Base-by-base conservation (phyloP, 371 early-diverging fungal genomes). In the Mucor circinelloides region DNA sequence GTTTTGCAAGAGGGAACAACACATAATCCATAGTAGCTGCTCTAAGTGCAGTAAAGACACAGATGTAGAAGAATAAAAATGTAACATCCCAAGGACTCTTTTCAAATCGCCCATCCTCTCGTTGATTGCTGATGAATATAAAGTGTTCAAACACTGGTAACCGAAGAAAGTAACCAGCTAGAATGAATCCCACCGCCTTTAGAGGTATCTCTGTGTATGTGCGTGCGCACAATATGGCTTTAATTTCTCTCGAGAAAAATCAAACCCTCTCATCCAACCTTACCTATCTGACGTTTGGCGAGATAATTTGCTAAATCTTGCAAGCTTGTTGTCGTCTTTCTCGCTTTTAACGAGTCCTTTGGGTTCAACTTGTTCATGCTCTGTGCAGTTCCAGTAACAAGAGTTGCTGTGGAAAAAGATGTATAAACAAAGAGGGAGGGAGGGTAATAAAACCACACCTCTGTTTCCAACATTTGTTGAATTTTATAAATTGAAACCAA, bases 11-110 rank as follows among this genome's bases (percentile, higher is more conserved):
- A 6, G 91, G 91, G 46, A 80, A 77, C 17, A 90, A 73, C 2
- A 90, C 36, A 54, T 75, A 68, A 44, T 80, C 67, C 86, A 89
- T 90, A 12, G 74, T 66, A 25, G 75, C 67, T 6, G 87, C 87
- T 6, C 91, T 80, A 40, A 87, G 55, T 27, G 87, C 76, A n/a
- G 91, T 90, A 56, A 90, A 90, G 23, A 81, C 80, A 23, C 86
- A 80, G 23, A 89, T 80, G 78, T 88, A 89, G 72, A 89, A 87
- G 50, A 80, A 67, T 6, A 90, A 69, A 64, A 85, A 88, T 28
- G 79, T 80, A 1, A 87, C 36, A 64, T 91, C 92, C 64, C 76
- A 78, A 34, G 69, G 63, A 44, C 84, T 81, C 65, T 89, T 87
- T 21, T 73, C 82, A 67, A 82, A 91, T 1, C 83, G 74, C 15